A percentile compares a stretch with the other conserved stretches of the same genome.
Conservation (phyloP, 2,329 filamentous ascomycete species). For the Beauveria rudraprayagi region DNA sequence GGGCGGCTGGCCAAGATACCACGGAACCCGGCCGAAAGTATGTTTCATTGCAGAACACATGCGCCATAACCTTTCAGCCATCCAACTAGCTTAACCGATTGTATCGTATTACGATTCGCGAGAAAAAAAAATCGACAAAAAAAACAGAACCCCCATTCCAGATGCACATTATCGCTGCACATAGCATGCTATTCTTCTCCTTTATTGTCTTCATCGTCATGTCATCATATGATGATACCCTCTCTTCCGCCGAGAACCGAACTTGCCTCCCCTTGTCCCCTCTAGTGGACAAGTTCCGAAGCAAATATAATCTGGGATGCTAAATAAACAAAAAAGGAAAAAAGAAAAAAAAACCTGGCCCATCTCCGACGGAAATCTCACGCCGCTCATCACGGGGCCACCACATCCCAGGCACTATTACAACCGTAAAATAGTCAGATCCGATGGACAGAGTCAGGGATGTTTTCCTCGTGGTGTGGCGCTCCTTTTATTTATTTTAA, state of each 20-base stretch:
- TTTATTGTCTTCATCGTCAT: not conserved
- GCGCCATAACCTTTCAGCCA: not conserved
- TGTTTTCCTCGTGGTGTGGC: slow-evolving; percentile 8
- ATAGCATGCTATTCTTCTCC: too few species aligned
- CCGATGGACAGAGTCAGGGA: slow-evolving; percentile 7
- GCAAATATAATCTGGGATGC: not conserved
- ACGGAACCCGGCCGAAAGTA: not conserved
- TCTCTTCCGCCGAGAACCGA: not conserved
- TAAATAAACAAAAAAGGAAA: not conserved
- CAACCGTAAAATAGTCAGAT: not conserved
- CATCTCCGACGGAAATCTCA: not conserved
- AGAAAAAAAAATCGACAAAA: not conserved
- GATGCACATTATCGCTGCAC: not conserved
- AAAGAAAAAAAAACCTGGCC: not conserved
- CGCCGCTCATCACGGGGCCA: not conserved
- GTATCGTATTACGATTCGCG: not conserved
- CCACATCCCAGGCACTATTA: not conserved
- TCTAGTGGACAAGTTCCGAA: slow-evolving; percentile 5
- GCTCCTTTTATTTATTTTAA: not conserved
- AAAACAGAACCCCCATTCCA: not conserved
- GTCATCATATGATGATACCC: too few species aligned
- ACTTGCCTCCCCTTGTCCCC: not conserved
- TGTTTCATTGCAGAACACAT: not conserved
- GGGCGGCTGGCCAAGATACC: not conserved
- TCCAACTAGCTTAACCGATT: not conserved